Percentiles rank a stretch among this genome's conserved stretches.
phyloP scores from a whole-genome alignment of 441 rosid genomes.

The Syzygium syzygioides region DNA sequence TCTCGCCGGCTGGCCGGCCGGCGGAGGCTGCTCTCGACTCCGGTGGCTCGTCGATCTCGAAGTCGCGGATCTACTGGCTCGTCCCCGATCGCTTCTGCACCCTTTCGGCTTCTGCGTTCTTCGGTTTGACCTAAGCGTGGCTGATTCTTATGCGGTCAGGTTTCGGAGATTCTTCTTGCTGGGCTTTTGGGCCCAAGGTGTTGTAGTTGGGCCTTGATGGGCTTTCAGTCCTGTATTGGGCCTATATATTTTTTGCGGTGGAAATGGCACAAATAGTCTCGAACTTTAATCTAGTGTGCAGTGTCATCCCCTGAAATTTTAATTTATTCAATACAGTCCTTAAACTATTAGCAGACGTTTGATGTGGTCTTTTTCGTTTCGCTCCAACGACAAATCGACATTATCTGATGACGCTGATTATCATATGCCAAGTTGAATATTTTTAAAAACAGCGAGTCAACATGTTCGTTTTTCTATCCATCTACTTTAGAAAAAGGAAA shows the following conservation, averaged over 20 bases:
- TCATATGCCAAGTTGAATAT: not conserved
- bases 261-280: fast-evolving
- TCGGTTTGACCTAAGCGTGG: not conserved
- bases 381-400: too few species aligned
- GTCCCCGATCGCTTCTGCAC: not conserved
- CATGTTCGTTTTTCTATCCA: not conserved
- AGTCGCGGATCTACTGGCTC: not conserved
- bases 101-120: not conserved
- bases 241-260: not conserved
- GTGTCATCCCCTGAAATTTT: fast-evolving
- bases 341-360: not conserved
- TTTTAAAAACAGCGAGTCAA: not conserved
- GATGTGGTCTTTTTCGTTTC: not conserved
- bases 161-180: not conserved
- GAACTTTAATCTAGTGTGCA: fast-evolving
- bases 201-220: not conserved
- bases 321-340: fast-evolving
- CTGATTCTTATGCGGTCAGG: not conserved
- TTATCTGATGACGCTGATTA: not conserved
- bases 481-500: not conserved
- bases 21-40: not conserved
- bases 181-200: not conserved
- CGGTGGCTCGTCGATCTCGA: not conserved
- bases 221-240: not conserved
- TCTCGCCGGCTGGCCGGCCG: not conserved